A percentile compares a stretch with the other conserved stretches of the same genome.
phyloP scores from a whole-genome alignment of 2,329 filamentous ascomycete genomes.

The Sporothrix sp. region DNA sequence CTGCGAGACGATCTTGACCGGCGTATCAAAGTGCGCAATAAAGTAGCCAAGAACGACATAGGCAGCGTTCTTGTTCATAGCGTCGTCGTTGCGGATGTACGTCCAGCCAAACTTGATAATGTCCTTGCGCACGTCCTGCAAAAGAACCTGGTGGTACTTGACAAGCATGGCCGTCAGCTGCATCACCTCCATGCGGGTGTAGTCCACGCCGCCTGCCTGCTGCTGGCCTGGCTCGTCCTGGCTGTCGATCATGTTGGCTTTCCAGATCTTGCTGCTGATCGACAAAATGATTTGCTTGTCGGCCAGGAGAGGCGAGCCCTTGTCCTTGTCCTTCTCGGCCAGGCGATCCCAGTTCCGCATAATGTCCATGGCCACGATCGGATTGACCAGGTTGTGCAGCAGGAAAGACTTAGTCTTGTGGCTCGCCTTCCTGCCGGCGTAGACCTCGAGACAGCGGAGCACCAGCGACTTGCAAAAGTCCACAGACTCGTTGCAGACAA shows the following conservation, averaged over 20 bases:
- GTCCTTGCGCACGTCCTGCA: slow-evolving; percentile 90
- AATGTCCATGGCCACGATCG: slow-evolving; percentile 92
- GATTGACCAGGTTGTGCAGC: slow-evolving; percentile 86
- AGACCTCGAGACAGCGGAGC: slow-evolving; percentile 78
- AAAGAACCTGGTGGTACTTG: slow-evolving; percentile 81
- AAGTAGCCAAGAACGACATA: slow-evolving; percentile 98
- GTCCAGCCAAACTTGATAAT: slow-evolving; percentile 99
- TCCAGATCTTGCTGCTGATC: slow-evolving; percentile 90
- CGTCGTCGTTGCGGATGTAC: slow-evolving; percentile 94
- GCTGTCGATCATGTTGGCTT: slow-evolving; percentile 70
- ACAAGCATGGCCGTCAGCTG: slow-evolving; percentile 91
- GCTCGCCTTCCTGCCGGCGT: slow-evolving; percentile 64
- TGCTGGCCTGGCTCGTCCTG: slow-evolving; percentile 61
- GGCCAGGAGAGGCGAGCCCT: slow-evolving; percentile 59
- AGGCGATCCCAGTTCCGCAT: slow-evolving; percentile 66
- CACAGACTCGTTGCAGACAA: slow-evolving; percentile 75
- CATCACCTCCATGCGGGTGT: slow-evolving; percentile 89
- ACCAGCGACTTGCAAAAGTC: slow-evolving; percentile 79
- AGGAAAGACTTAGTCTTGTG: slow-evolving; percentile 92
- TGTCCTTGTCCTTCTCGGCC: slow-evolving; percentile 31
- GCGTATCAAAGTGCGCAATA: slow-evolving; percentile 93
- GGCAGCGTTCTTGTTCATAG: slow-evolving; percentile 97
- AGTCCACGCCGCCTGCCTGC: slow-evolving; percentile 83
- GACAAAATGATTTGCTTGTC: slow-evolving; percentile 81
- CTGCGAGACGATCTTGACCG: slow-evolving; percentile 88